phyloP scores from a whole-genome alignment of 345 rosid species.

The thale cress (Arabidopsis thaliana) region TAIR10.1 NC_003071.7:9179001-9179500 shows the following conservation, averaged over 20 bases:
- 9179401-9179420: background rate
- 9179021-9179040: conserved; percentile 52
- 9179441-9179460: background rate
- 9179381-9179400: background rate
- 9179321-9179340: background rate
- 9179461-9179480: background rate
- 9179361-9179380: no score
- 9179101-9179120: conserved; percentile 10
- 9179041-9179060: conserved; percentile 51
- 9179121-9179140: conserved; percentile 20
- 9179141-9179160: background rate
- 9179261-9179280: background rate
- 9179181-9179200: conserved; percentile 33
- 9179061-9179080: conserved; percentile 43
- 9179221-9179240: background rate
- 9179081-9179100: background rate
- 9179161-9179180: background rate
- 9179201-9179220: conserved; percentile 26
- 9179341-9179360: background rate
- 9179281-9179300: no score
- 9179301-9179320: no score
- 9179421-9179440: background rate
- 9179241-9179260: background rate
- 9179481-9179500: background rate
- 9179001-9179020: conserved; percentile 76